phyloP scores from a whole-genome alignment of 148 eudicot genomes.

The Dysphania ambrosioides region DNA sequence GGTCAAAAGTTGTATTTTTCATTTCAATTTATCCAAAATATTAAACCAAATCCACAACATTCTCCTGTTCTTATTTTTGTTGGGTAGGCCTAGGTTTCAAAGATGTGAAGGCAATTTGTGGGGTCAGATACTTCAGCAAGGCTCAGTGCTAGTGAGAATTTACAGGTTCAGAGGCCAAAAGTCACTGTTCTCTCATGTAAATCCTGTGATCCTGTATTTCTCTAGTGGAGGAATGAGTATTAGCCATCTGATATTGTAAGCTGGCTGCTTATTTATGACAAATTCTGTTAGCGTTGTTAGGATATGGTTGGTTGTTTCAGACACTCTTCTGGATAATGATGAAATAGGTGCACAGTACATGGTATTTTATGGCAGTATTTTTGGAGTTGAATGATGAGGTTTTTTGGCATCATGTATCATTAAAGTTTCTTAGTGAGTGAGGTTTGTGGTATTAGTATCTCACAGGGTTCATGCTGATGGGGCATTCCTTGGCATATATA shows the following conservation, averaged over 20 bases:
- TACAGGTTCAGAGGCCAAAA: background rate
- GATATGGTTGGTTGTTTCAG: background rate
- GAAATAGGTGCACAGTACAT: background rate
- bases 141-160: background rate
- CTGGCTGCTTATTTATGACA: background rate
- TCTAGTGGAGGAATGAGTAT: background rate
- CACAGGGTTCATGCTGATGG: background rate
- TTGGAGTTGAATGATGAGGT: background rate
- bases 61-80: background rate
- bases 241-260: background rate
- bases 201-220: no score
- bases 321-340: background rate
- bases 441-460: background rate
- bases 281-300: background rate
- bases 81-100: background rate
- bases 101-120: background rate
- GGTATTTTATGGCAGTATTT: background rate
- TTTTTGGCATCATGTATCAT: background rate
- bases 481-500: background rate
- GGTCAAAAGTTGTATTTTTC: no score
- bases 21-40: no score
- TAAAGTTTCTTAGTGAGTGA: background rate
- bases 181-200: background rate
- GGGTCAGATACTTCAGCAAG: background rate
- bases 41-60: background rate